phyloP scores from a whole-genome alignment of 495 filamentous ascomycete genomes.

The Tuber calosporum region DNA sequence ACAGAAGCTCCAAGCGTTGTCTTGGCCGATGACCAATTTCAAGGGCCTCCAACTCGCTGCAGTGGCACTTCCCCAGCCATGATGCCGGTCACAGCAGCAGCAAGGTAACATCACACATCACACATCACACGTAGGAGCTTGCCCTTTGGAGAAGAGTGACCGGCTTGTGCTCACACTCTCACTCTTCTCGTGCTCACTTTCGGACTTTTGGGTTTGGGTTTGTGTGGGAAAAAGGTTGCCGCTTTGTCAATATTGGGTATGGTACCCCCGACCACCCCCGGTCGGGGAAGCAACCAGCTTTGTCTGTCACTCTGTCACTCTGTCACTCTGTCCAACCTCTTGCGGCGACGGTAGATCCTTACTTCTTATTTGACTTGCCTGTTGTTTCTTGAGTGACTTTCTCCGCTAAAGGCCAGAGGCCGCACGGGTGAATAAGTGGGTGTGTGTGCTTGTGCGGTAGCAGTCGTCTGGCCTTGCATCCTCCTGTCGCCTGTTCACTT shows the following conservation, averaged over 20 bases:
- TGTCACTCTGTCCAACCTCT: neutral
- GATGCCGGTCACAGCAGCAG: neutral
- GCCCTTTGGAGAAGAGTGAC: neutral
- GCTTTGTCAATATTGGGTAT: neutral
- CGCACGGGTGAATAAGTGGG: neutral
- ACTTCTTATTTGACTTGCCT: neutral
- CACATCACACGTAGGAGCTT: neutral
- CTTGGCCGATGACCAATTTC: neutral
- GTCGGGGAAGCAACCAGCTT: neutral
- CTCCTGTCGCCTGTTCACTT: neutral
- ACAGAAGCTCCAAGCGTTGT: neutral
- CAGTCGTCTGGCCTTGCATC: neutral
- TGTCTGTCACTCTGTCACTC: neutral
- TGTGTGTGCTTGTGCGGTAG: neutral
- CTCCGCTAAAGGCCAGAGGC: neutral
- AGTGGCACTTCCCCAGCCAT: neutral
- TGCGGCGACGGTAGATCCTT: neutral
- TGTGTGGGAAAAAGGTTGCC: neutral
- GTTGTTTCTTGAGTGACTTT: neutral
- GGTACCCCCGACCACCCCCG: neutral
- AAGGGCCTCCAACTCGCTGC: neutral
- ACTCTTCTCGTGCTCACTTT: neutral
- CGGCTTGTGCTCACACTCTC: neutral
- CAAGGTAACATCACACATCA: no score
- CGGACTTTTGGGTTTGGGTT: neutral